Percentiles rank a stretch among this genome's conserved stretches.
Evolutionary conservation across 129 eudicot species (phyloP).

Genomic region (Chrysanthemum seticuspe): DNA sequence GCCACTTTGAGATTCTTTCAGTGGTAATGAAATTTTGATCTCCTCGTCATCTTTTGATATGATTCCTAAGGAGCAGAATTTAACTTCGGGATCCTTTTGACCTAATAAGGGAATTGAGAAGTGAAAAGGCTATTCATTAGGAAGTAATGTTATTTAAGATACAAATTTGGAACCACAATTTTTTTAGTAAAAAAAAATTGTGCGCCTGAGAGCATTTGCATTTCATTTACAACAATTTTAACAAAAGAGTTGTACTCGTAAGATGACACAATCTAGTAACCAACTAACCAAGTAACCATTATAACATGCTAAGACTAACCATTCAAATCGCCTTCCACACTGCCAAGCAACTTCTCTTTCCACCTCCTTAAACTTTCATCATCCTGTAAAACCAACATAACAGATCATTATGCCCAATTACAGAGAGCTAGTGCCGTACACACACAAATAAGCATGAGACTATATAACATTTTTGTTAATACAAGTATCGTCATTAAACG

Average conservation of each 20-base stretch:
- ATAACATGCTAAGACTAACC: conserved; percentile 46
- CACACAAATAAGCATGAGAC: no score
- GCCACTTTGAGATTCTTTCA: conserved; percentile 49
- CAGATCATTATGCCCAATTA: not conserved
- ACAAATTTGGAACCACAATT: not conserved
- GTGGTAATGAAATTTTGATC: conserved; percentile 57
- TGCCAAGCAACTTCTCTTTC: conserved; percentile 85
- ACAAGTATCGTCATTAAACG: no score
- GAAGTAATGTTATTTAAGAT: conserved; percentile 4
- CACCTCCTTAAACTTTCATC: conserved; percentile 84
- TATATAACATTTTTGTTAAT: no score
- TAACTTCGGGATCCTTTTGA: conserved; percentile 82
- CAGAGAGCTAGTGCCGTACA: not conserved
- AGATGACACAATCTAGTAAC: not conserved
- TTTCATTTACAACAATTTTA: not conserved
- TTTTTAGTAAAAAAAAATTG: not conserved
- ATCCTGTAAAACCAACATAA: conserved; percentile 41
- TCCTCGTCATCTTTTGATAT: conserved; percentile 69
- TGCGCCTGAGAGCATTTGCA: conserved; percentile 8
- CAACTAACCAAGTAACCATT: not conserved
- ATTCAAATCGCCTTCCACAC: conserved; percentile 60
- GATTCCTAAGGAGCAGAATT: conserved; percentile 72
- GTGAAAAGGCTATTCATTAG: not conserved
- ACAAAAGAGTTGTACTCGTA: not conserved
- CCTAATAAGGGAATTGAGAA: conserved; percentile 40